Evolutionary conservation across 2,329 filamentous ascomycete species (phyloP).

Genomic region (Hypomyces perniciosus): DNA sequence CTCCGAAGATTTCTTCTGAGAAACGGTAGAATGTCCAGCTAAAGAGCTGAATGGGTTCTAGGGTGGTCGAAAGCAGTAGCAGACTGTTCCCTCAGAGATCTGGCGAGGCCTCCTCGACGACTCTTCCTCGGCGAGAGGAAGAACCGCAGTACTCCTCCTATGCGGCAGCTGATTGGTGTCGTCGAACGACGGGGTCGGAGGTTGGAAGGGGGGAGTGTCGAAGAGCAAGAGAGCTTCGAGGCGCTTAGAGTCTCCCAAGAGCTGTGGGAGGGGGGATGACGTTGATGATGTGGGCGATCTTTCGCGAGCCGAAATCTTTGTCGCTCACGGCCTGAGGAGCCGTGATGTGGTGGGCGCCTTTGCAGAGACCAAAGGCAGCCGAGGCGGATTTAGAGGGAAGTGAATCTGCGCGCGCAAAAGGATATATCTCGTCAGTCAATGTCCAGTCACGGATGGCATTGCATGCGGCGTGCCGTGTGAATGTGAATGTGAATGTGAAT

Average conservation of each 20-base stretch:
- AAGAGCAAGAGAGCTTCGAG: slow-evolving; percentile 47
- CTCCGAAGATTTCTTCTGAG: slow-evolving; percentile 5
- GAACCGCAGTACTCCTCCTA: slow-evolving; percentile 96
- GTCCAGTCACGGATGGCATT: too few species aligned
- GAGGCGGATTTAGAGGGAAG: slow-evolving; percentile 8
- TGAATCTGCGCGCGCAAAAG: neutral
- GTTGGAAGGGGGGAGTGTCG: slow-evolving; percentile 40
- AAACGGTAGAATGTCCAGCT: slow-evolving; percentile 15
- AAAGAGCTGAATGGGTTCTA: slow-evolving; percentile 55
- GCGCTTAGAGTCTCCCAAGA: slow-evolving; percentile 41
- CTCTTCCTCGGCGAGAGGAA: slow-evolving; percentile 99
- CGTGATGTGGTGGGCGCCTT: slow-evolving; percentile 56
- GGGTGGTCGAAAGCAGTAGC: slow-evolving; percentile 92
- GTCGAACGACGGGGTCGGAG: slow-evolving; percentile 49
- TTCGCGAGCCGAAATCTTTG: slow-evolving; percentile 63
- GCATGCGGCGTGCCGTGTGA: neutral
- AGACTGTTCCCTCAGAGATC: slow-evolving; percentile 82
- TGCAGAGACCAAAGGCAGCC: slow-evolving; percentile 61
- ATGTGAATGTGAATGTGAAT: neutral
- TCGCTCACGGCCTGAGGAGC: slow-evolving; percentile 59
- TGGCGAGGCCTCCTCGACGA: slow-evolving; percentile 98
- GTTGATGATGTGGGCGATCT: slow-evolving; percentile 63
- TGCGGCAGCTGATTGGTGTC: slow-evolving; percentile 91
- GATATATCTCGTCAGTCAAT: neutral
- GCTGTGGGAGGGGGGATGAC: slow-evolving; percentile 51